These are phyloP conservation scores for Zelopaecilomyces penicillatus DNA, from an alignment of 2,329 filamentous ascomycete species.

Conservation along the genomic window DNA sequence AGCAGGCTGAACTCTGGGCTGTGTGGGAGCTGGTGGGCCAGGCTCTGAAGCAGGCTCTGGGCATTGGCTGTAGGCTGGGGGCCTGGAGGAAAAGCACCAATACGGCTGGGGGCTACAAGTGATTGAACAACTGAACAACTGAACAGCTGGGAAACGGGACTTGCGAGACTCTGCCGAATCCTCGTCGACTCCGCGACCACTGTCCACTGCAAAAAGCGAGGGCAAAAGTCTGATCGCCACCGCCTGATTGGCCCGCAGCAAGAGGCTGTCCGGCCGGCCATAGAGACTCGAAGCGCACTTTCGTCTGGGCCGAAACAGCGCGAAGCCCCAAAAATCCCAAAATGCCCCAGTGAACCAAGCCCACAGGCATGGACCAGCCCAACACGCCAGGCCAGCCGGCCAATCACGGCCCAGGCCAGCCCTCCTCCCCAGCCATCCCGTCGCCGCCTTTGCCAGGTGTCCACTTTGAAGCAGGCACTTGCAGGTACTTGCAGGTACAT, in stretches of 20 bases:
- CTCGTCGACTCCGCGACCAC: no score
- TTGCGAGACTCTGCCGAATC: slow-evolving; percentile 10
- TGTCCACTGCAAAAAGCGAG: not conserved
- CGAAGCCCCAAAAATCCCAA: slow-evolving; percentile 5
- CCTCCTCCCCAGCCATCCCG: no score
- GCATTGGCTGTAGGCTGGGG: no score
- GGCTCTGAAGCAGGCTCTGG: no score
- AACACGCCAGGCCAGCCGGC: slow-evolving; percentile 2
- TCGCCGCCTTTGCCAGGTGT: no score
- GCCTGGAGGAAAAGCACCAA: no score
- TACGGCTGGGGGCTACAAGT: no score
- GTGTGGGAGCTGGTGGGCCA: no score
- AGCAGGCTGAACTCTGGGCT: no score
- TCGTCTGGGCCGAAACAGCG: slow-evolving; percentile 15
- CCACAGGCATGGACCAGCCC: not conserved
- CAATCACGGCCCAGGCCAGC: no score
- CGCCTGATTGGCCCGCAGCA: slow-evolving; percentile 25
- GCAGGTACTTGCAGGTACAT: no score
- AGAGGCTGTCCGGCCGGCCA: slow-evolving; percentile 8
- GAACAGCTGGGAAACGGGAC: slow-evolving; percentile 8
- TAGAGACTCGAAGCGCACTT: slow-evolving; percentile 11
- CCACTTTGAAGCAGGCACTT: no score
- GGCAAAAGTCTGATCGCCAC: slow-evolving; percentile 26
- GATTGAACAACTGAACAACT: not conserved
- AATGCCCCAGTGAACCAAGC: not conserved